A percentile compares a stretch with the other conserved stretches of the same genome.
These are phyloP conservation scores for Penicillium mononematosum DNA, from an alignment of 495 filamentous ascomycete species.

Conservation along the genomic window DNA sequence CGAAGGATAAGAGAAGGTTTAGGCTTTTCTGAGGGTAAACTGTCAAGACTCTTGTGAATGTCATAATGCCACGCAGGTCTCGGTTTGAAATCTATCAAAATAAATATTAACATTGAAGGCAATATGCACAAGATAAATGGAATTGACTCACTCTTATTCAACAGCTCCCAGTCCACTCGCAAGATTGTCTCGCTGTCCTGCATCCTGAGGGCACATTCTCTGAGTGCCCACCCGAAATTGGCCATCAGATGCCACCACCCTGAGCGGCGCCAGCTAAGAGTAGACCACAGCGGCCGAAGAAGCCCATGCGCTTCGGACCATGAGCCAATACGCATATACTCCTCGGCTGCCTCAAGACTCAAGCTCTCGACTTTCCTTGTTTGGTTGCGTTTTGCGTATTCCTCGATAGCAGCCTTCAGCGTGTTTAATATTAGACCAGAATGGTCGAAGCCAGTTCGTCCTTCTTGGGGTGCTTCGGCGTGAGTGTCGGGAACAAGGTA, in stretches of 20 bases:
- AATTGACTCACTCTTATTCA: slow-evolving; percentile 58
- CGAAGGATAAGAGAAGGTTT: slow-evolving; percentile 65
- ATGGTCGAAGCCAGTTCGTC: slow-evolving; percentile 60
- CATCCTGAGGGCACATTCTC: slow-evolving; percentile 65
- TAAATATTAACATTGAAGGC: slow-evolving; percentile 11
- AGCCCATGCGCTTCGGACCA: slow-evolving; percentile 68
- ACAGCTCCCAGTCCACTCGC: slow-evolving; percentile 81
- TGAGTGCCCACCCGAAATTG: slow-evolving; percentile 69
- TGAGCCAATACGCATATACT: slow-evolving; percentile 58
- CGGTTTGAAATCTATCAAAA: slow-evolving; percentile 55
- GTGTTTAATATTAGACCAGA: slow-evolving; percentile 58
- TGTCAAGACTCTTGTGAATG: slow-evolving; percentile 66
- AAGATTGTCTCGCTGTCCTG: slow-evolving; percentile 66
- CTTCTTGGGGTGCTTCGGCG: slow-evolving; percentile 61
- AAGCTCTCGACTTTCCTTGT: slow-evolving; percentile 64
- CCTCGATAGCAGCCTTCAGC: slow-evolving; percentile 57
- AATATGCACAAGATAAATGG: background rate
- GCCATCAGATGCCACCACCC: slow-evolving; percentile 79
- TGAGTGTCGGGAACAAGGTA: slow-evolving; percentile 81
- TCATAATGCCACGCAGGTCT: slow-evolving; percentile 68
- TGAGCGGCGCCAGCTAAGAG: slow-evolving; percentile 69
- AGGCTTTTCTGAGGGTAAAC: slow-evolving; percentile 45
- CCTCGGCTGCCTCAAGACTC: slow-evolving; percentile 65
- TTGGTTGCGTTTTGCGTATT: slow-evolving; percentile 66
- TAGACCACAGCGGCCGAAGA: slow-evolving; percentile 69